Conservation (phyloP, 257 asterid species). For the Paulownia fortunei region DNA sequence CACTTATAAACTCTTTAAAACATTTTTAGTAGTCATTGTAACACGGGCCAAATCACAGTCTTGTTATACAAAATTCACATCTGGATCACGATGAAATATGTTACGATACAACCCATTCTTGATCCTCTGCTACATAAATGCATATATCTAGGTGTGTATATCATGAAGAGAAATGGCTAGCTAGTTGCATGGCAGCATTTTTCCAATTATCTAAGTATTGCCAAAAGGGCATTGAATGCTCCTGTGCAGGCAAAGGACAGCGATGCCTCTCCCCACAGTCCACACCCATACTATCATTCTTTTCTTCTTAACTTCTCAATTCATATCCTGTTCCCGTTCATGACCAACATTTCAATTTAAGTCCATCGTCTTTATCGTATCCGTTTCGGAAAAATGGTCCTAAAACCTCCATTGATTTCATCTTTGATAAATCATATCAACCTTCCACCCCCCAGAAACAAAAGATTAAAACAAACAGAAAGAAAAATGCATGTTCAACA, state of each 20-base stretch:
- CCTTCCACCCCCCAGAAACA: not conserved
- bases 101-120: not conserved
- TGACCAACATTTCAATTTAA: not conserved
- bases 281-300: slow-evolving; percentile 37
- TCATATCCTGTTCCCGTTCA: slow-evolving; percentile 7
- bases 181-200: slow-evolving; percentile 36
- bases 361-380: slow-evolving; percentile 33
- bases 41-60: not conserved
- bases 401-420: not conserved
- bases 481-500: not conserved
- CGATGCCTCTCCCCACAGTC: slow-evolving; percentile 47
- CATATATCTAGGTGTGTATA: not conserved
- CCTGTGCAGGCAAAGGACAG: slow-evolving; percentile 49
- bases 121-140: not conserved
- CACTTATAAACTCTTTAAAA: not conserved
- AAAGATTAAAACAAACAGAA: not conserved
- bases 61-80: not conserved
- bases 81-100: too few relatives aligned
- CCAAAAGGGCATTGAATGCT: slow-evolving; percentile 50
- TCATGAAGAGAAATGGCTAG: not conserved
- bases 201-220: slow-evolving; percentile 40
- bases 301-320: slow-evolving; percentile 15
- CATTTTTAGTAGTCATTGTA: not conserved
- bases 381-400: slow-evolving; percentile 13
- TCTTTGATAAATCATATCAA: not conserved